Evolutionary conservation across 179 eudicot genomes (phyloP), one percentile per base, ranked within the genome.

Genomic region (Dionaea muscipula): DNA sequence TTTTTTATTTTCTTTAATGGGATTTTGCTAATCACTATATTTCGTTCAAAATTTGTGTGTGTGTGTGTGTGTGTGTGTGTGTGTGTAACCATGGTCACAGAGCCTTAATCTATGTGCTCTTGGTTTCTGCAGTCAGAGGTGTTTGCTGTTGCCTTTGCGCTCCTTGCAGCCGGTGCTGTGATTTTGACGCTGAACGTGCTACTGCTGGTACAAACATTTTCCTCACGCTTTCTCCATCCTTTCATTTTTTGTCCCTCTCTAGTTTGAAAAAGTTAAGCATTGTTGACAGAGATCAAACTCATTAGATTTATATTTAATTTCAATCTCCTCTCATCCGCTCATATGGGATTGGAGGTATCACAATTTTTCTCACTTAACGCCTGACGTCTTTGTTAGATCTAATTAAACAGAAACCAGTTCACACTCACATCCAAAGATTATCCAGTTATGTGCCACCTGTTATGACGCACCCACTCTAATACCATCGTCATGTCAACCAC

Each of bases 111-210:
- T 47, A 33, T 40, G 15, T 11, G 25, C 39, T 55, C 51, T 31
- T 58, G 59, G 47, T 62, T 59, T 44, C 64, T 73, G 40, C 85
- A 89, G 97, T 89, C 97, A 55, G 83, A 89, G 67, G 97, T 89
- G 50, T 89, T 89, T 60, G 97, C 97, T 31, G 97, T 89, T 45
- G 97, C 97, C 41, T 89, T 89, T 75, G 97, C 95, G 9, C 81
- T 89, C 7, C 95, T 89, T 43, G 97, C 97, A 21, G 84, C 97
- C 22, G 97, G 97, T 51, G 97, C 97, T 62, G 85, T 89, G 48
- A 83, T 89, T 55, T 75, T 89, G 69, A 89, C 97, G 65, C 59
- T 89, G 79, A 89, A 89, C 51, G 97, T 89, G 3, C 72, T 89
- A 62, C 79, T 89, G 25, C 75, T 89, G 97, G 97, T 89, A 74